phyloP scores from a whole-genome alignment of 306 rosid species.

The Begonia loranthoides region DNA sequence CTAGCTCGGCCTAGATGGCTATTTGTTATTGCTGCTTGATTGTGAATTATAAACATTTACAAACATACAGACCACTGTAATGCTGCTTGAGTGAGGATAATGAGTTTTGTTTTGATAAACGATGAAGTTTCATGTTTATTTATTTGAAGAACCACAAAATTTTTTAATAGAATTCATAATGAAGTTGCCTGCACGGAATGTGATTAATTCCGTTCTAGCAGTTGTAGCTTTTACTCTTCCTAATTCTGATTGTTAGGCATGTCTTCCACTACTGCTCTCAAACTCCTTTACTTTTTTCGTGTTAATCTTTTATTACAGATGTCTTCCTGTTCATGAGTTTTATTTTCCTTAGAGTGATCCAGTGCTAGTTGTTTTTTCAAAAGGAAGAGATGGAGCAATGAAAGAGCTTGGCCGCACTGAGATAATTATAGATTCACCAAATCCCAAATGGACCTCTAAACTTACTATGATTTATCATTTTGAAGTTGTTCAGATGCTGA shows the following conservation, averaged over 20 bases:
- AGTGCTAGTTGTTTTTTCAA: constrained; percentile 60
- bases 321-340: constrained; percentile 7
- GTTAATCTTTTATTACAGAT: constrained; percentile 10
- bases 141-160: too few relatives aligned
- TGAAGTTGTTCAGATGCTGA: constrained; percentile 77
- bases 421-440: constrained; percentile 67
- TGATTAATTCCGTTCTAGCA: too few relatives aligned
- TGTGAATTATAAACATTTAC: too few relatives aligned
- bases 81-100: too few relatives aligned
- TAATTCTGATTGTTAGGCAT: not conserved
- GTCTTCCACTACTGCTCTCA: not conserved
- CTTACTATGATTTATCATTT: constrained; percentile 62
- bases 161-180: too few relatives aligned
- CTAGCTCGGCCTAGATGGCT: too few relatives aligned
- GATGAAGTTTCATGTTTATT: too few relatives aligned
- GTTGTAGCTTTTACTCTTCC: too few relatives aligned
- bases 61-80: too few relatives aligned
- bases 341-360: constrained; percentile 75
- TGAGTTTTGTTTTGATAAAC: too few relatives aligned
- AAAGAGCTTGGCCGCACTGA: constrained; percentile 86
- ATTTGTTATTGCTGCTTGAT: too few relatives aligned
- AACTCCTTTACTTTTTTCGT: not conserved
- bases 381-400: constrained; percentile 70
- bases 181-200: too few relatives aligned
- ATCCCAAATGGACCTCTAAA: constrained; percentile 78